A percentile compares a stretch with the other conserved stretches of the same genome.
These are phyloP conservation scores for Penicillium simplicissimum DNA, from an alignment of 495 filamentous ascomycete genomes.

Conservation along the genomic window DNA sequence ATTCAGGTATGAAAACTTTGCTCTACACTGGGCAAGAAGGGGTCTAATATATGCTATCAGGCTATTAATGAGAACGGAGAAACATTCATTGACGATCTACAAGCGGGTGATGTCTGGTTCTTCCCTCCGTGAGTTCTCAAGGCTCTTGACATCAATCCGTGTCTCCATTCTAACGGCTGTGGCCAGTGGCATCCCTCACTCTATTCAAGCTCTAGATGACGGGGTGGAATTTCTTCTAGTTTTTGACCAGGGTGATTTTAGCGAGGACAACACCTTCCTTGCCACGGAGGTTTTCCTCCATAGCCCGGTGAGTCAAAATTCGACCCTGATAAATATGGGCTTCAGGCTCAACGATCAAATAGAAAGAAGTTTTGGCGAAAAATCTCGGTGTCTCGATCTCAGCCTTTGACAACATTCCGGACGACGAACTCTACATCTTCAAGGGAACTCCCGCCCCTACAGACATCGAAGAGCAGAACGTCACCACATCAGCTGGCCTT, in stretches of 20 bases:
- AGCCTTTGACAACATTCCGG: conserved; percentile 59
- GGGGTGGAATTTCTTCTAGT: conserved; percentile 71
- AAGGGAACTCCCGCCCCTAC: conserved; percentile 60
- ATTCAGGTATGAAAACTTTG: conserved; percentile 35
- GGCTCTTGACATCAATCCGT: not conserved
- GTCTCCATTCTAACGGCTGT: not conserved
- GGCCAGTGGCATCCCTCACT: conserved; percentile 60
- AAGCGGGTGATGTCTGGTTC: conserved; percentile 70
- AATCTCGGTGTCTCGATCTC: conserved; percentile 56
- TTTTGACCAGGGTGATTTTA: conserved; percentile 70
- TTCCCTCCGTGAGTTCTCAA: conserved; percentile 51
- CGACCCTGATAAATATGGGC: too few relatives aligned
- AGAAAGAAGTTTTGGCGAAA: conserved; percentile 63
- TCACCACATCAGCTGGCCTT: conserved; percentile 58
- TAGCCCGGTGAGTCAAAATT: conserved; percentile 39
- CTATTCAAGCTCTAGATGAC: conserved; percentile 63
- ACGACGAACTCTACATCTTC: conserved; percentile 68
- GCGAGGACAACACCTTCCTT: conserved; percentile 68
- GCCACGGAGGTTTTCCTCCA: conserved; percentile 63
- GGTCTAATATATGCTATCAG: conserved; percentile 12
- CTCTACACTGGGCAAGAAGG: not conserved
- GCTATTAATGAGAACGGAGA: conserved; percentile 64
- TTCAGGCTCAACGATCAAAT: conserved; percentile 1
- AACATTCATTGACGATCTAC: conserved; percentile 66
- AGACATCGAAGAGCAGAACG: conserved; percentile 62